These are phyloP conservation scores for Phytopythium kandeliae DNA, from an alignment of 352 stramenopile genomes.

Conservation along the genomic window DNA sequence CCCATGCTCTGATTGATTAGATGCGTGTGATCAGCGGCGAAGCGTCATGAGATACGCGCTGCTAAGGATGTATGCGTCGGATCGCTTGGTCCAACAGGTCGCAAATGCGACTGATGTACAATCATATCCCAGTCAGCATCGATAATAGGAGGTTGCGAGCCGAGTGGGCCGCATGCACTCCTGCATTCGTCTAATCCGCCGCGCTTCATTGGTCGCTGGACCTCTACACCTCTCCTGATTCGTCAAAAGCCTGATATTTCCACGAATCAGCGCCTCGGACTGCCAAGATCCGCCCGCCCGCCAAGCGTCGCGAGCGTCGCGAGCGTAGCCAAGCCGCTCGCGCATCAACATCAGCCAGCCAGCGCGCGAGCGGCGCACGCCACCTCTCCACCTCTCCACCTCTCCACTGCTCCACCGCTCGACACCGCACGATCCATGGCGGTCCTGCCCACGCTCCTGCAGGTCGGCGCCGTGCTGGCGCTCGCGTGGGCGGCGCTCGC, in stretches of 20 bases:
- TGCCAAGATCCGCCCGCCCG: constrained; percentile 1
- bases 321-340: background rate
- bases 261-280: background rate
- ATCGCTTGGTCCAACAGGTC: no score
- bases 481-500: constrained; percentile 59
- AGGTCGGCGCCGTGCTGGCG: constrained; percentile 36
- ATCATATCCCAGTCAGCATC: background rate
- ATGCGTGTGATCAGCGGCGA: no score
- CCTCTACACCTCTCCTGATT: background rate
- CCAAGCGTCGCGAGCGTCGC: constrained; percentile 4
- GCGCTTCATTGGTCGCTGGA: background rate
- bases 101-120: background rate
- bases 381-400: no score
- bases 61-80: no score
- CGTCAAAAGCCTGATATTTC: background rate
- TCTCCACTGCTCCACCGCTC: no score
- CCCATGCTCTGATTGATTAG: background rate
- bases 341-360: constrained; percentile 1
- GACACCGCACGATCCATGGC: constrained; percentile 18
- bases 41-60: no score
- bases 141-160: background rate
- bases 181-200: background rate
- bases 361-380: no score
- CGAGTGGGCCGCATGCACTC: background rate
- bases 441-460: constrained; percentile 32